phyloP scores from a whole-genome alignment of 352 stramenopile species.

The Phytophthora ohioensis region DNA sequence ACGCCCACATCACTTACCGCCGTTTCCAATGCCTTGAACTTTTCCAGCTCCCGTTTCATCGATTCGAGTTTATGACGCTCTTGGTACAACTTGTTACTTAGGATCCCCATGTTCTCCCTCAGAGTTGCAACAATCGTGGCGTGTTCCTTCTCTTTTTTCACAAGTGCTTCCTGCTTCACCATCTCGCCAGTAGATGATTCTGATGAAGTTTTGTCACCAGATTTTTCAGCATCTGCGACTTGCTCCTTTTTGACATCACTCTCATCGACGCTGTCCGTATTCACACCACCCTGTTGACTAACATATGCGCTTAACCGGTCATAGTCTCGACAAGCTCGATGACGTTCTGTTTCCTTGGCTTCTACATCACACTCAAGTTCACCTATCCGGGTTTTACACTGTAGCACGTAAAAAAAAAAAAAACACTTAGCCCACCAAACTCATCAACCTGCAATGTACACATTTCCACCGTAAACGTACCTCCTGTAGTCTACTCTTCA shows the following conservation, averaged over 20 bases:
- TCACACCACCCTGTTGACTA: slow-evolving; percentile 44
- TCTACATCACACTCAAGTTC: slow-evolving; percentile 77
- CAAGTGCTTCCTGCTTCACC: slow-evolving; percentile 47
- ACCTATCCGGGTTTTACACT: slow-evolving; percentile 67
- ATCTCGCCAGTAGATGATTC: slow-evolving; percentile 15
- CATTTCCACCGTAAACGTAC: slow-evolving; percentile 45
- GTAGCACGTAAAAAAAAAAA: slow-evolving; percentile 16
- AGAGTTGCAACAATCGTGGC: slow-evolving; percentile 46
- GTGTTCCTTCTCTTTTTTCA: slow-evolving; percentile 43
- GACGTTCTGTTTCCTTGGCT: slow-evolving; percentile 78
- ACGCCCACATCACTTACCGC: slow-evolving; percentile 48
- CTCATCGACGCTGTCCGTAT: slow-evolving; percentile 19
- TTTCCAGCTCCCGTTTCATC: slow-evolving; percentile 66
- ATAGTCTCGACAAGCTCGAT: slow-evolving; percentile 79
- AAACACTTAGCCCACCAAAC: slow-evolving; percentile 9
- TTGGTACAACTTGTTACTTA: slow-evolving; percentile 59
- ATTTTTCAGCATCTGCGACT: slow-evolving; percentile 31
- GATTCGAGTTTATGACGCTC: slow-evolving; percentile 53
- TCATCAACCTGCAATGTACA: slow-evolving; percentile 6
- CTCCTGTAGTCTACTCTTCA: slow-evolving; percentile 64
- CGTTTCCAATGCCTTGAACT: slow-evolving; percentile 63
- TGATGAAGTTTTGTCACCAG: slow-evolving; percentile 17
- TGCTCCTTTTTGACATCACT: slow-evolving; percentile 36
- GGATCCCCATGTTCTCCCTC: slow-evolving; percentile 45
- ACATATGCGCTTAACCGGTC: slow-evolving; percentile 73